Evolutionary conservation across 495 filamentous ascomycete species (phyloP).

Genomic region (Cetradonia linearis): DNA sequence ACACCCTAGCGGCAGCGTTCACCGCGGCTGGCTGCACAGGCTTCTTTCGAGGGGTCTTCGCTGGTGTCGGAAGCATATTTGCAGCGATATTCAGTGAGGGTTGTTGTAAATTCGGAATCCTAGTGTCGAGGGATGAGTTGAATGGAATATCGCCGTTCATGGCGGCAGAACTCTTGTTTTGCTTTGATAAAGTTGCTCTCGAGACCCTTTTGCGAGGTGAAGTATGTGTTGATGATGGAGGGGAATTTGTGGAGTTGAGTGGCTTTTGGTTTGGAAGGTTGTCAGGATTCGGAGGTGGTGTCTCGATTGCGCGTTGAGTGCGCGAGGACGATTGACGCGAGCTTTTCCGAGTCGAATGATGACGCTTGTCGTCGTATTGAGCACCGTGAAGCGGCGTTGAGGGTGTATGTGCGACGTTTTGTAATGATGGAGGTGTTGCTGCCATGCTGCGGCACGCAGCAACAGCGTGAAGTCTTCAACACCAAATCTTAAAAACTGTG

Average conservation of each 20-base stretch:
- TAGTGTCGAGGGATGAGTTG: constrained; percentile 10
- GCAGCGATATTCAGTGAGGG: constrained; percentile 22
- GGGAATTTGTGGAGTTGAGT: constrained; percentile 30
- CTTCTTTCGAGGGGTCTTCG: constrained; percentile 76
- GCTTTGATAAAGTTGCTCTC: background rate
- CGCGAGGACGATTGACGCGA: constrained; percentile 40
- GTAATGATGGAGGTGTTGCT: constrained; percentile 58
- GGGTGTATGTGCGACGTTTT: constrained; percentile 52
- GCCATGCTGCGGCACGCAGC: constrained; percentile 36
- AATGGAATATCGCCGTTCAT: constrained; percentile 9
- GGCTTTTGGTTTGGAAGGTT: constrained; percentile 6
- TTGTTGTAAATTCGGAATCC: constrained; percentile 19
- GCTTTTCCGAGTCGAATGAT: constrained; percentile 46
- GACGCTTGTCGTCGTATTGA: constrained; percentile 58
- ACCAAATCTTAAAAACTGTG: background rate
- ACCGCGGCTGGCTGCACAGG: constrained; percentile 47
- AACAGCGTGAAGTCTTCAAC: background rate
- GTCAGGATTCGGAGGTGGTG: constrained; percentile 31
- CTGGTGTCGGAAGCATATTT: constrained; percentile 73
- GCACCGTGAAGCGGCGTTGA: constrained; percentile 62
- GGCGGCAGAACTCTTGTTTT: constrained; percentile 6
- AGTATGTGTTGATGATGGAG: constrained; percentile 34
- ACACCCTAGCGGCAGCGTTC: constrained; percentile 56
- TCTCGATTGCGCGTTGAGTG: constrained; percentile 27
- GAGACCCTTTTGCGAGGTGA: constrained; percentile 44